Evolutionary conservation across 345 rosid genomes (phyloP), one percentile per base, ranked within the genome.

Genomic region (Brassica juncea): DNA sequence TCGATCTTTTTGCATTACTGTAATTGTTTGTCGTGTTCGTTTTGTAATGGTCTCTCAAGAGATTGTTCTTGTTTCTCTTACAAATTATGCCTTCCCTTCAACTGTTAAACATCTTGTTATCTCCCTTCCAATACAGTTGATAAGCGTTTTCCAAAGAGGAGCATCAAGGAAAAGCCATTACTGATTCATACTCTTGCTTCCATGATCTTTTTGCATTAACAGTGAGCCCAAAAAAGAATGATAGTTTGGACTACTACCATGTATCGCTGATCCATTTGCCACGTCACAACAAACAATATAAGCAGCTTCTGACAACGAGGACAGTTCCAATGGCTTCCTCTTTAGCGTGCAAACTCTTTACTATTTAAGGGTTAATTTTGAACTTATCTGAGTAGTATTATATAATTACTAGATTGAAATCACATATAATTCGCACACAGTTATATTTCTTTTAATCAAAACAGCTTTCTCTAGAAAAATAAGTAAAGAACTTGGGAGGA

Each of bases 151-250:
- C 6, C 80, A 67, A 44, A 79, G 81, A 70, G 75, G 63, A 73
- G 62, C 44, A 59, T 42, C 72, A 68, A 79, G 84, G 68, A 79
- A 15, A 65, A 65, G 15, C 63, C 77, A 49, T 27, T 59, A 23
- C 74, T 49, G 80, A 59, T 82, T 77, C 81, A 19, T 21, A 21
- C 66, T 77, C 82, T 74, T 78, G 25, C 68, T 83, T 77, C 72
- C 86, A 69, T 85, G 97, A 82, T 80, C 90, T 42, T 35, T 88
- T 87, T 81, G 89, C 93, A 6, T 88, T 92, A 52, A 81, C 64
- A 84, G 63, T 57, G 61, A 28, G 19, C 66, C 19, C 66, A 61
- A 11, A 12, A 28, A 12, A 28, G 37, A 61, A 28, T 61, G 19
- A 61, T 27, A 27, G 66, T 61, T 61, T 28, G 16, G 66, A 4